Evolutionary conservation across 208 protist genomes (phyloP).

Genomic region (Acanthamoeba lenticulata): DNA sequence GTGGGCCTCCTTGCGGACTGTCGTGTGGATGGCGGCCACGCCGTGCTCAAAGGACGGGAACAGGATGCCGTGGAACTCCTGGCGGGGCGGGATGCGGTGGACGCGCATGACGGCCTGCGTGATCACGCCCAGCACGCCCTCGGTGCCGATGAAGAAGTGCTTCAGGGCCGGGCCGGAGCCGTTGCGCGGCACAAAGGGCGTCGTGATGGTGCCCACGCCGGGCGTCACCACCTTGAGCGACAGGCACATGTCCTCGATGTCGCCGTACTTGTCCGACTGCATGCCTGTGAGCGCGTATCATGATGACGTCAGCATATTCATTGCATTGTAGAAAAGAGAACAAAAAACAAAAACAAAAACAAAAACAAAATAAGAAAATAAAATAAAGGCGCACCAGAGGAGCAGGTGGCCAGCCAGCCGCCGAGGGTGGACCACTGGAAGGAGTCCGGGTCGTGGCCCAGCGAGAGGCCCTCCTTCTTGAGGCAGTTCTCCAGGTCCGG

Average conservation of each 20-base stretch:
- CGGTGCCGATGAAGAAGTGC: constrained; percentile 77
- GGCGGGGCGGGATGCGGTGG: constrained; percentile 54
- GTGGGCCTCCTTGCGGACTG: constrained; percentile 72
- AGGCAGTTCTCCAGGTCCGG: constrained; percentile 43
- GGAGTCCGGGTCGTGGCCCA: constrained; percentile 80
- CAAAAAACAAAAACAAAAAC: background rate
- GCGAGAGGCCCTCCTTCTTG: constrained; percentile 40
- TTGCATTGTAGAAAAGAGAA: background rate
- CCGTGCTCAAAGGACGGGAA: constrained; percentile 69
- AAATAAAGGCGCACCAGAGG: constrained; percentile 38
- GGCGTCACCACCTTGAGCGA: constrained; percentile 76
- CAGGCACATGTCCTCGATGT: constrained; percentile 78
- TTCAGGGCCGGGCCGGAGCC: constrained; percentile 75
- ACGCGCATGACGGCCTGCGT: constrained; percentile 78
- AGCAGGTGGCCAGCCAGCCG: constrained; percentile 78
- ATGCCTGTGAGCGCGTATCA: background rate
- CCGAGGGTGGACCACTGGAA: constrained; percentile 78
- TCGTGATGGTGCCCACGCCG: constrained; percentile 71
- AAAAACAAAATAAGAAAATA: background rate
- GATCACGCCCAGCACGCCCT: constrained; percentile 74
- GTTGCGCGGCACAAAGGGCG: constrained; percentile 66
- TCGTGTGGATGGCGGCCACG: constrained; percentile 65
- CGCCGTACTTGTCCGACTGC: constrained; percentile 72
- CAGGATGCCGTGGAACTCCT: constrained; percentile 70
- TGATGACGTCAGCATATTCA: background rate